Base-by-base conservation (phyloP, 2,329 filamentous ascomycete species). In the Pseudogymnoascus sp. region DNA sequence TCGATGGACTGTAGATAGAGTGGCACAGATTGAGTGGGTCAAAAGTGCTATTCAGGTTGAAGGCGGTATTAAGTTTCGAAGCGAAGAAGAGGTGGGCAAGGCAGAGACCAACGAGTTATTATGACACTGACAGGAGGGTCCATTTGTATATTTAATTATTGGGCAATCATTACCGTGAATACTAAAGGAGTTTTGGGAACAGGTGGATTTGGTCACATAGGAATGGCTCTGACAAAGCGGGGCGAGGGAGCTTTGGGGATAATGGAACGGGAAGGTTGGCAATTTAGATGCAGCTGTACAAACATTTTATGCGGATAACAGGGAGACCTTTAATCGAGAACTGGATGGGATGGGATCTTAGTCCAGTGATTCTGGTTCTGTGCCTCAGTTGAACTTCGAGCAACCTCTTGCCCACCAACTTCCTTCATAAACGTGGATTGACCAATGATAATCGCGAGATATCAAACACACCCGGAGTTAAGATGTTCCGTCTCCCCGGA, bases 11-110 rank as follows among this genome's bases (percentile, higher is more conserved):
- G 76, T 97, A 63, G 83, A 87, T 58, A 87, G 90, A 68, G 87
- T 97, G 39, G 85, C 84, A 39, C 81, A 83, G 62, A 81, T 83
- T 63, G 81, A 85, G 14, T 99, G 92, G 92, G 90, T 97, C 2
- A 80, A 78, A 60, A 81, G 82, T 37, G 92, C 88, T 2, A 87
- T 97, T 55, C 72, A 81, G 65, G 83, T 95, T 2, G 82, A 88
- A 3, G 83, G 80, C 5, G 84, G 83, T 1, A 73, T 87, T 38
- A 78, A 75, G 62, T 86, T 86, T 66, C 75, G 82, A 45, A 83
- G 86, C 67, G 83, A 86, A 41, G 66, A 70, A 60, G 49, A 55
- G 45, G 35, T 12, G 21, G 38, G 31, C 7, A 52, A 35, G 23
- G 41, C 5, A 26, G 29, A 62, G 16, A 23, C 23, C 29, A 55